Conservation (phyloP, 257 asterid genomes). For the Lithospermum erythrorhizon region DNA sequence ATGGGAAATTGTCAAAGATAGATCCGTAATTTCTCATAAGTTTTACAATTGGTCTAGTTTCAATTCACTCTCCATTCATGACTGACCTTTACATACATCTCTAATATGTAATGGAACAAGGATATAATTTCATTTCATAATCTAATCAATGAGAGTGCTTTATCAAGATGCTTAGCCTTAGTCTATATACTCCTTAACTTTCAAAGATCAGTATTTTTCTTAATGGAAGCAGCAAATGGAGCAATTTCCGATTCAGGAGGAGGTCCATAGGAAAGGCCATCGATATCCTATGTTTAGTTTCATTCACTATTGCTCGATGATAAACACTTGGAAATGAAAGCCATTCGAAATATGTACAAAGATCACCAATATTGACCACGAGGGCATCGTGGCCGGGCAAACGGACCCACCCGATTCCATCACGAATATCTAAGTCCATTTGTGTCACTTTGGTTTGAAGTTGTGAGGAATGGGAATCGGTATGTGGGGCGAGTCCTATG, state of each 20-base stretch:
- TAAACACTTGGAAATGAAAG: constrained; percentile 20
- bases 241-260: constrained; percentile 28
- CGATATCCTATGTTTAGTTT: constrained; percentile 33
- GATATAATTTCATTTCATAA: neutral
- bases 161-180: constrained; percentile 50
- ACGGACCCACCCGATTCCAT: constrained; percentile 43
- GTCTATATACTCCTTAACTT: constrained; percentile 49
- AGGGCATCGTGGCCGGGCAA: constrained; percentile 37
- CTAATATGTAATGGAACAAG: too few species aligned
- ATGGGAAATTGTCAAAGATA: too few species aligned
- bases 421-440: constrained; percentile 52
- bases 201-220: constrained; percentile 36
- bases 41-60: too few species aligned
- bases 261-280: constrained; percentile 52
- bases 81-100: neutral
- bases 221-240: constrained; percentile 23
- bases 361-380: constrained; percentile 58
- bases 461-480: constrained; percentile 64
- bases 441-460: constrained; percentile 59
- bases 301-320: constrained; percentile 63
- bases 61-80: too few species aligned
- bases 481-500: constrained; percentile 74
- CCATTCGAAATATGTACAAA: constrained; percentile 70
- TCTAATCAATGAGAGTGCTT: constrained; percentile 34
- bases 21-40: too few species aligned